phyloP scores from a whole-genome alignment of 108 stramenopile species.

The Fragilaria crotonensis region DNA sequence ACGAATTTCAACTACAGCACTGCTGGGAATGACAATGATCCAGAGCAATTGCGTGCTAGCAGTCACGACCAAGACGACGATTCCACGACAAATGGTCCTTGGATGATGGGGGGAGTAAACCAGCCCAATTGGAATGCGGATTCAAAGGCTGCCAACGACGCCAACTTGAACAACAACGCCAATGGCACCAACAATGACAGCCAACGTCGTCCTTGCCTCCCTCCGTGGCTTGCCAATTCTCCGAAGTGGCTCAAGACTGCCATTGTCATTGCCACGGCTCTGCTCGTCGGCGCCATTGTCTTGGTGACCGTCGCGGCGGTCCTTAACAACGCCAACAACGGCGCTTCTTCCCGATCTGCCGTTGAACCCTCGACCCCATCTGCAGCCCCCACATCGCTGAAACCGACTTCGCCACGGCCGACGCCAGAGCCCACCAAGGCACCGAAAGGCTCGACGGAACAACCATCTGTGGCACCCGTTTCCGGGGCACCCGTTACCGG shows the following conservation, averaged over 20 bases:
- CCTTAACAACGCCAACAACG: neutral
- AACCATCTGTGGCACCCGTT: neutral
- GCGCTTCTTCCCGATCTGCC: neutral
- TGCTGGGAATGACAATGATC: neutral
- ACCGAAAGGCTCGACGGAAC: no score
- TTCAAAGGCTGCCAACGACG: no score
- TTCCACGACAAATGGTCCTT: neutral
- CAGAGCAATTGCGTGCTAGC: neutral
- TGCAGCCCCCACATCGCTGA: no score
- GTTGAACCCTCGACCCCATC: no score
- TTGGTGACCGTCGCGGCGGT: conserved; percentile 29
- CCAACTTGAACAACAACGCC: neutral
- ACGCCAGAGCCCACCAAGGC: no score
- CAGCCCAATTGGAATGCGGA: no score
- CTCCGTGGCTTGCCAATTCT: conserved; percentile 33
- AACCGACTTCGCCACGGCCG: no score
- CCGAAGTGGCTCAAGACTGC: conserved; percentile 35
- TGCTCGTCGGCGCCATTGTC: conserved; percentile 31
- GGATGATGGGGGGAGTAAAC: neutral
- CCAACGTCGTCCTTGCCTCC: conserved; percentile 3
- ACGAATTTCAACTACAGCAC: conserved; percentile 1
- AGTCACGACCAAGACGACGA: conserved; percentile 8
- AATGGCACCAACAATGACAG: neutral
- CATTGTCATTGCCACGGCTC: conserved; percentile 17
- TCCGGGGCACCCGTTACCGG: neutral